Percentiles rank a stretch among this genome's conserved stretches.
Conservation (phyloP, 495 filamentous ascomycete species). For the Darksidea phi region DNA sequence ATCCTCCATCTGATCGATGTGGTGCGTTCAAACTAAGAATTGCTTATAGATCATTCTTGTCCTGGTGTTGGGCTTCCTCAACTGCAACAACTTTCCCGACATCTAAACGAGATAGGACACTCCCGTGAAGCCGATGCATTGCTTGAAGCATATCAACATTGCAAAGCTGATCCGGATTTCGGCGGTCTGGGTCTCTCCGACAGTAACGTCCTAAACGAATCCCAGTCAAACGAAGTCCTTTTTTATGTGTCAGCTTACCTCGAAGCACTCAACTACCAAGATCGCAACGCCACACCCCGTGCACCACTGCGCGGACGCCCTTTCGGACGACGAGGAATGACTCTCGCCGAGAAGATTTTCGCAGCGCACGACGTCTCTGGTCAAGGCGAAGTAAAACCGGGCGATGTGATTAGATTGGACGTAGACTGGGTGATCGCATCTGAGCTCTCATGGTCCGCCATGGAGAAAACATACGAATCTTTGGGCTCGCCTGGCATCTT, state of each 20-base stretch:
- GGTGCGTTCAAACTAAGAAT: too few relatives aligned
- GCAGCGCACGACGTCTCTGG: conserved; percentile 44
- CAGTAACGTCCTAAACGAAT: not conserved
- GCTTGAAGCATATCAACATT: not conserved
- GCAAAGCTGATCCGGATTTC: not conserved
- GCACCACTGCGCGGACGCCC: conserved; percentile 29
- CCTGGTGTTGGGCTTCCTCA: too few relatives aligned
- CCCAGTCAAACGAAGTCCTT: conserved; percentile 33
- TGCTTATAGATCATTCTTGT: too few relatives aligned
- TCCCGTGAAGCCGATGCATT: not conserved
- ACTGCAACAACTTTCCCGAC: not conserved
- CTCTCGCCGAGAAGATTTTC: conserved; percentile 48
- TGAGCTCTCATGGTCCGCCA: conserved; percentile 48
- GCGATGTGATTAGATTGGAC: conserved; percentile 45
- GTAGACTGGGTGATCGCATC: conserved; percentile 50
- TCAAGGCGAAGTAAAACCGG: conserved; percentile 42
- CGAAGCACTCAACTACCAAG: conserved; percentile 46
- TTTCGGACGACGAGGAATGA: conserved; percentile 44
- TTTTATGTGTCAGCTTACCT: conserved; percentile 43
- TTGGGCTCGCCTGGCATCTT: conserved; percentile 46
- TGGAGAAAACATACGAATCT: conserved; percentile 44
- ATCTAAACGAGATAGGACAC: not conserved
- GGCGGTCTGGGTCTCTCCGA: conserved; percentile 32
- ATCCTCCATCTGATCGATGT: too few relatives aligned
- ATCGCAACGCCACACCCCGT: conserved; percentile 30